phyloP scores from a whole-genome alignment of 495 filamentous ascomycete genomes.

The Recurvomyces mirabilis region DNA sequence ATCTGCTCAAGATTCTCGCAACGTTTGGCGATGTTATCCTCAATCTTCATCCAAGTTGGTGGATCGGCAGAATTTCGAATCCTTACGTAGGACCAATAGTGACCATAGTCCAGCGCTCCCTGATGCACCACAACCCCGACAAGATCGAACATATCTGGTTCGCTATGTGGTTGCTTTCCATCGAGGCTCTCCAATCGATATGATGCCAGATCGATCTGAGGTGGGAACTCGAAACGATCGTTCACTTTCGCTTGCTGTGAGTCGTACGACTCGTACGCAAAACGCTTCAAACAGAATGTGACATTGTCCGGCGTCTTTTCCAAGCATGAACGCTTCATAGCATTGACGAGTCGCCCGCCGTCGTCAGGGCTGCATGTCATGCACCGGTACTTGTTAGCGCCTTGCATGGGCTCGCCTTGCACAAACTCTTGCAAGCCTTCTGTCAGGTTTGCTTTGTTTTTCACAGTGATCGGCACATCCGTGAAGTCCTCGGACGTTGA shows the following conservation, averaged over 20 bases:
- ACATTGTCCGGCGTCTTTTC: constrained; percentile 90
- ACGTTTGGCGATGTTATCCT: constrained; percentile 66
- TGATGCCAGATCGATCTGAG: constrained; percentile 73
- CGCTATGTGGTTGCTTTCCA: constrained; percentile 40
- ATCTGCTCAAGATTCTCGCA: constrained; percentile 61
- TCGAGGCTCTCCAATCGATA: constrained; percentile 84
- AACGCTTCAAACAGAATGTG: constrained; percentile 92
- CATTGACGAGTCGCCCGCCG: constrained; percentile 70
- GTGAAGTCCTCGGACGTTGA: constrained; percentile 84
- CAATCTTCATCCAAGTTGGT: constrained; percentile 78
- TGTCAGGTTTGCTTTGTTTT: constrained; percentile 71
- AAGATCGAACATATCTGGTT: constrained; percentile 74
- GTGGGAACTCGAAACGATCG: constrained; percentile 82
- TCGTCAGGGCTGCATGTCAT: constrained; percentile 54
- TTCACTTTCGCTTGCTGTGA: constrained; percentile 89
- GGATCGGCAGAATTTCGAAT: constrained; percentile 41
- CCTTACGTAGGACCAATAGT: constrained; percentile 93
- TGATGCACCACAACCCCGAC: constrained; percentile 88
- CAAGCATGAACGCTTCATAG: constrained; percentile 84
- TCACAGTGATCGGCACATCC: constrained; percentile 93
- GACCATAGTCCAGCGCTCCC: constrained; percentile 85
- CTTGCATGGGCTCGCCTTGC: constrained; percentile 93
- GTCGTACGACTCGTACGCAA: constrained; percentile 83
- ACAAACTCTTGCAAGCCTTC: constrained; percentile 92
- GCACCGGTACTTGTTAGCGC: constrained; percentile 97